A percentile compares a stretch with the other conserved stretches of the same genome.
These are phyloP conservation scores for Hemisphaericaspora lyxosophila DNA, from an alignment of 1,139 yeast genomes.

Conservation along the genomic window DNA sequence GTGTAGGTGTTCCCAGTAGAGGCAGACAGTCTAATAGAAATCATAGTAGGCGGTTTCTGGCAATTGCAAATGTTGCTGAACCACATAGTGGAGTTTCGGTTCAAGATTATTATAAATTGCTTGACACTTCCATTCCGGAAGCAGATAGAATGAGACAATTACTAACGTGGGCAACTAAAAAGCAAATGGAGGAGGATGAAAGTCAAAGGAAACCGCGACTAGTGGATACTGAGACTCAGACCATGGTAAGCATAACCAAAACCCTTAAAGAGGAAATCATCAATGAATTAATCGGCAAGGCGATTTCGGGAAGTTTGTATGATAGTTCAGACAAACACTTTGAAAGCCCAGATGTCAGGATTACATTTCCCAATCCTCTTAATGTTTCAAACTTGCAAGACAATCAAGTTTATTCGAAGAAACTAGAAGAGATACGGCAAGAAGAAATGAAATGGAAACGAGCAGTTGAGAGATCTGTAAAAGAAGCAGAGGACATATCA, in stretches of 20 bases:
- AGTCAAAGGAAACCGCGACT: constrained; percentile 22
- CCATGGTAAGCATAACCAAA: constrained; percentile 51
- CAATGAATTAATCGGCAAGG: constrained; percentile 57
- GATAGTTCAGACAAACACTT: constrained; percentile 24
- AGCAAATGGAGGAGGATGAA: constrained; percentile 42
- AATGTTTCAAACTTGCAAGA: constrained; percentile 51
- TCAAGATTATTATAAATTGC: constrained; percentile 58
- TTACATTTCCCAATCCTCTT: constrained; percentile 54
- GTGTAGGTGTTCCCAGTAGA: constrained; percentile 13
- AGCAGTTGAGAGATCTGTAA: constrained; percentile 23
- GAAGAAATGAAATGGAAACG: constrained; percentile 54
- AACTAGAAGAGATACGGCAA: constrained; percentile 41
- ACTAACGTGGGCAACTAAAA: constrained; percentile 65
- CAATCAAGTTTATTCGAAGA: constrained; percentile 43
- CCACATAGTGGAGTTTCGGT: constrained; percentile 67
- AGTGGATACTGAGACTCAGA: constrained; percentile 16
- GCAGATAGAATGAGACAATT: constrained; percentile 74
- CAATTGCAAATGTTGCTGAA: constrained; percentile 67
- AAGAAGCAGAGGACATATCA: constrained; percentile 18
- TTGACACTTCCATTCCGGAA: constrained; percentile 64
- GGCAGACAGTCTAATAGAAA: constrained; percentile 53
- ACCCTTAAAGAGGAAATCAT: constrained; percentile 66
- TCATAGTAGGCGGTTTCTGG: constrained; percentile 72
- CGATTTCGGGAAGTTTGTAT: constrained; percentile 69
- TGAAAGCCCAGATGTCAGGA: constrained; percentile 3